Evolutionary conservation across 768 basidiomycete genomes (phyloP).

Genomic region (Leccinellum luteum): DNA sequence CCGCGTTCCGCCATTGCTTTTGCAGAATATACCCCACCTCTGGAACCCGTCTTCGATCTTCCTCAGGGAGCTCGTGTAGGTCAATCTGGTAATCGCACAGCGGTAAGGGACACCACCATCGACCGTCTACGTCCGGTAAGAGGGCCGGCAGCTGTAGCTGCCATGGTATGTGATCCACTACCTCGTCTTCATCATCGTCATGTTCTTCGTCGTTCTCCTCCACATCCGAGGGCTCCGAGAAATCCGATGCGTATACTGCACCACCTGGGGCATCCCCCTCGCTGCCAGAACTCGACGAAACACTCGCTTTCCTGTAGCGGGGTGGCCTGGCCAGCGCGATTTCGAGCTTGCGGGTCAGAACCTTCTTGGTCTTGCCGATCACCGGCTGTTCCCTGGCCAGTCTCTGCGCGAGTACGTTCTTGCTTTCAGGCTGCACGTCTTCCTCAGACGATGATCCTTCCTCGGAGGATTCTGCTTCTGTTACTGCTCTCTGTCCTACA

Average conservation of each 20-base stretch:
- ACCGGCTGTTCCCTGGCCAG: slow-evolving; percentile 26
- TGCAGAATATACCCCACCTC: slow-evolving; percentile 23
- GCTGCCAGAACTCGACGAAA: slow-evolving; percentile 21
- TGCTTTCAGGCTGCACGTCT: not conserved
- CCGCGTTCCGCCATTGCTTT: slow-evolving; percentile 37
- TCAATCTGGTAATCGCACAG: slow-evolving; percentile 47
- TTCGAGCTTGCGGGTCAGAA: slow-evolving; percentile 21
- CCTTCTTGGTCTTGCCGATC: slow-evolving; percentile 24
- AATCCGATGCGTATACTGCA: slow-evolving; percentile 53
- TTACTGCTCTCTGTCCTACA: slow-evolving; percentile 9
- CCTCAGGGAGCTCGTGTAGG: slow-evolving; percentile 39
- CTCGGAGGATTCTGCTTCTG: not conserved
- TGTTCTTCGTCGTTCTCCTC: slow-evolving; percentile 40
- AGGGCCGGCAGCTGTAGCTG: slow-evolving; percentile 36
- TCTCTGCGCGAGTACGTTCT: not conserved
- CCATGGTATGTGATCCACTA: slow-evolving; percentile 35
- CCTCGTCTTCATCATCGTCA: slow-evolving; percentile 14
- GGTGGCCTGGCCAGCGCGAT: slow-evolving; percentile 9
- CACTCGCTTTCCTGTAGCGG: not conserved
- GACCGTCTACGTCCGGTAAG: slow-evolving; percentile 42
- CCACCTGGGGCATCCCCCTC: slow-evolving; percentile 13
- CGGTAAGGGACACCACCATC: slow-evolving; percentile 51
- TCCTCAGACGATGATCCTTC: slow-evolving; percentile 10
- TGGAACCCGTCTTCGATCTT: slow-evolving; percentile 29
- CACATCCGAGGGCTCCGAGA: slow-evolving; percentile 49